phyloP scores from a whole-genome alignment of 805 yeast species.

The Yarrowia divulgata region DNA sequence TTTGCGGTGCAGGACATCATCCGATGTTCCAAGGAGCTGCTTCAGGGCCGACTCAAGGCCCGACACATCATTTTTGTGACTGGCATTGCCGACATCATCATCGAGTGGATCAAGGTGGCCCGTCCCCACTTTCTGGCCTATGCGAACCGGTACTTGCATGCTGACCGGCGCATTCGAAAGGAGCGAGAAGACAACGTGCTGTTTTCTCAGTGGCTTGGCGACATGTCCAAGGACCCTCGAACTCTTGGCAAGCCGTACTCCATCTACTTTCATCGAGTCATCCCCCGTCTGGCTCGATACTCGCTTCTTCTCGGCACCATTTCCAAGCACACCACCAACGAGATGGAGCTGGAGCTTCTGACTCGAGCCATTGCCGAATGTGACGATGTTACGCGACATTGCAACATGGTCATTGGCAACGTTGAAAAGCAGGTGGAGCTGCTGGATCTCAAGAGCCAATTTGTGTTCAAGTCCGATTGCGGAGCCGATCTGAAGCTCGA shows the following conservation, averaged over 20 bases:
- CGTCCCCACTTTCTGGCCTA: conserved; percentile 62
- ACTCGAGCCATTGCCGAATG: conserved; percentile 63
- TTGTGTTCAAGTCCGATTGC: conserved; percentile 60
- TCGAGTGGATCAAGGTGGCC: conserved; percentile 69
- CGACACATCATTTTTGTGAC: conserved; percentile 65
- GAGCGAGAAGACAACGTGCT: conserved; percentile 52
- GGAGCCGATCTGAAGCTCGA: conserved; percentile 61
- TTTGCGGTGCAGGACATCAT: conserved; percentile 64
- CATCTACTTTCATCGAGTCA: conserved; percentile 63
- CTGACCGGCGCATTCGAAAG: conserved; percentile 56
- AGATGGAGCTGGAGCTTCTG: conserved; percentile 61
- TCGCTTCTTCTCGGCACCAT: conserved; percentile 70
- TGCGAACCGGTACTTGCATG: conserved; percentile 55
- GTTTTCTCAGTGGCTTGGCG: conserved; percentile 65
- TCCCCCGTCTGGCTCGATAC: conserved; percentile 62
- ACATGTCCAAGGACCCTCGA: conserved; percentile 58
- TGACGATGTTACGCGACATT: conserved; percentile 61
- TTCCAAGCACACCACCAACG: conserved; percentile 57
- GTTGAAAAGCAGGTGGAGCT: conserved; percentile 67
- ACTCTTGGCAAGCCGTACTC: conserved; percentile 52
- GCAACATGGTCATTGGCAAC: conserved; percentile 66
- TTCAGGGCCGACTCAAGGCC: conserved; percentile 65
- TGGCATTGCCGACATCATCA: conserved; percentile 67
- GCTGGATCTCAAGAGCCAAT: conserved; percentile 59
- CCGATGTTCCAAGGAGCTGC: conserved; percentile 59